Evolutionary conservation across 2,329 filamentous ascomycete species (phyloP).

Genomic region (Blastomyces emzantsi): DNA sequence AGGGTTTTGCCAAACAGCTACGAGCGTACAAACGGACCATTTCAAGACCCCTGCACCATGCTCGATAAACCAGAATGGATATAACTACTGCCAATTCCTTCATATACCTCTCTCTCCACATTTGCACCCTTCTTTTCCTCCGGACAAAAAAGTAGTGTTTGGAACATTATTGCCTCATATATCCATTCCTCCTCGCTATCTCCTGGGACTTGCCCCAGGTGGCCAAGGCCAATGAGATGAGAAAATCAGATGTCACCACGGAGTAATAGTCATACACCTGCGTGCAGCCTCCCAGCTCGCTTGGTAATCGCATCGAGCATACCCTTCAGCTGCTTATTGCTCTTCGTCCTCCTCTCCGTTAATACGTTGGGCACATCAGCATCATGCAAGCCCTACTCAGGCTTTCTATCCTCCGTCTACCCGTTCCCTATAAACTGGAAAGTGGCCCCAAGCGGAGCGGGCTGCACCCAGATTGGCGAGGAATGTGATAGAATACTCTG

Average conservation of each 20-base stretch:
- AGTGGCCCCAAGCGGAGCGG: background rate
- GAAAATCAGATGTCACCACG: background rate
- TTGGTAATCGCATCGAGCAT: background rate
- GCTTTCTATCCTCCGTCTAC: background rate
- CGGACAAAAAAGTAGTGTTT: background rate
- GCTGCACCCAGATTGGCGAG: conserved; percentile 1
- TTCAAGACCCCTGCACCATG: background rate
- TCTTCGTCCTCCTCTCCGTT: background rate
- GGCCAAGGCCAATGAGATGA: background rate
- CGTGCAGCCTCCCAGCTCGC: background rate
- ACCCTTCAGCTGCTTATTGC: background rate
- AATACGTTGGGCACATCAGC: background rate
- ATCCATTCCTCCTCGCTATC: background rate
- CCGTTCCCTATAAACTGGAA: background rate
- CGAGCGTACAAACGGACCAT: background rate
- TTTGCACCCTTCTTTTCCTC: background rate
- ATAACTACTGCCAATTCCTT: background rate
- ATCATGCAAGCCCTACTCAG: background rate
- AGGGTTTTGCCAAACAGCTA: background rate
- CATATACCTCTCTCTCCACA: background rate
- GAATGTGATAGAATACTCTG: conserved; percentile 3
- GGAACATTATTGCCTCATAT: background rate
- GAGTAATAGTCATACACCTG: background rate
- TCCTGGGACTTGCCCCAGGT: background rate
- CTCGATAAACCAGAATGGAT: background rate